Evolutionary conservation across 352 stramenopile species (phyloP), one percentile per base, ranked within the genome.

Genomic region (Phytophthora colocasiae): DNA sequence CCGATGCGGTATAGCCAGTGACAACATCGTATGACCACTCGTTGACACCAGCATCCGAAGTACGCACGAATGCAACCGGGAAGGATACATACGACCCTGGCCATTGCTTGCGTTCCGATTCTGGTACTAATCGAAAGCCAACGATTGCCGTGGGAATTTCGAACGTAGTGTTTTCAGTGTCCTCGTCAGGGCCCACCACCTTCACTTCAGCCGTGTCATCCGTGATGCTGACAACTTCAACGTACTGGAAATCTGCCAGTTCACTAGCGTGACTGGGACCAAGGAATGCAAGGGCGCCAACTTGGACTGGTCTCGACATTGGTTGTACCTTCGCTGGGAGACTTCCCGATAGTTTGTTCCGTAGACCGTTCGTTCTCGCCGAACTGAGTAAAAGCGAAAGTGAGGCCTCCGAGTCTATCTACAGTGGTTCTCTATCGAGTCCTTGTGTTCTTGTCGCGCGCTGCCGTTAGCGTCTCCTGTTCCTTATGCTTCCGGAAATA

Each of bases 1-100:
- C 58, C 3, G 58, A 48, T 5, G 40, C 9, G 9, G 58, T 54
- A 31, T 66, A 59, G 0, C 58, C 58, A 11, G 48, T 40, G 2
- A 63, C 51, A 1, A 68, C 51, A 0, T 45, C 60, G 19, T 58
- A 68, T 0, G 36, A 24, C 34, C 59, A 57, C 12, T 31, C 31
- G 14, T 62, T 41, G 5, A 68, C 26, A 0, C 50, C 60, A 6
- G 1, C 36, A 0, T 1, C 2, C 12, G 60, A 43, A 0, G 45
- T 68, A 0, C 29, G 36, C 22, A 22, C 22, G 17, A 68, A 68
- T 6, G 31, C 49, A 15, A 67, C 59, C 5, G 41, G 32, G 22
- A 56, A 32, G 4, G 49, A 31, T 6, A 56, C 31, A 7, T 29
- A 56, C n/a, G 58, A 66, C 0, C 58, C 50, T 2, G 59, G 59